phyloP scores from a whole-genome alignment of 805 yeast genomes.

The Metschnikowia matae region DNA sequence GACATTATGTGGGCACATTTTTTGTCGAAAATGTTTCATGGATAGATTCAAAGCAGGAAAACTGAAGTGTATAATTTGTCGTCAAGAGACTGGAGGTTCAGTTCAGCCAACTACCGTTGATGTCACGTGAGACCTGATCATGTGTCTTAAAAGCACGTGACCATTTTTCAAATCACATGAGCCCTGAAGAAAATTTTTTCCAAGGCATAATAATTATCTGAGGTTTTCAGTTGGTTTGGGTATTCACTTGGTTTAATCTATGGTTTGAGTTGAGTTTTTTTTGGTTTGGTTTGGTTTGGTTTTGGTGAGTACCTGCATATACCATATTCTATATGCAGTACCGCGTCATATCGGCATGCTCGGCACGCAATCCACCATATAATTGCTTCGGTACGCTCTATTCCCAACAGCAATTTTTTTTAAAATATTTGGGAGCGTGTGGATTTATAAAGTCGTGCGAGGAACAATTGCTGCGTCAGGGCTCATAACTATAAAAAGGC shows the following conservation, averaged over 20 bases:
- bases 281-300: too few relatives aligned
- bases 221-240: too few relatives aligned
- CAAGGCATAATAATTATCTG: too few relatives aligned
- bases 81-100: constrained; percentile 55
- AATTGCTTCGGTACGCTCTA: neutral
- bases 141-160: neutral
- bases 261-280: too few relatives aligned
- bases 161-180: neutral
- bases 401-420: neutral
- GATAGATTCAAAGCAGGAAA: constrained; percentile 36
- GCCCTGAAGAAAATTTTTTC: too few relatives aligned
- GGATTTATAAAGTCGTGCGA: neutral
- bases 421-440: too few relatives aligned
- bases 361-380: neutral
- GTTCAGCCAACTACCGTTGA: constrained; percentile 44
- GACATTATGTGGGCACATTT: constrained; percentile 60
- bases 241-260: too few relatives aligned
- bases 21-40: constrained; percentile 60
- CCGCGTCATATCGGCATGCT: neutral
- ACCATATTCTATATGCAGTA: neutral
- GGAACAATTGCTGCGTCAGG: too few relatives aligned
- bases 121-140: neutral
- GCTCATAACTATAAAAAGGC: too few relatives aligned
- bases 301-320: too few relatives aligned
- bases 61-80: constrained; percentile 55